Evolutionary conservation across 805 yeast genomes (phyloP), one percentile per base, ranked within the genome.

Genomic region (Yarrowia bubula): DNA sequence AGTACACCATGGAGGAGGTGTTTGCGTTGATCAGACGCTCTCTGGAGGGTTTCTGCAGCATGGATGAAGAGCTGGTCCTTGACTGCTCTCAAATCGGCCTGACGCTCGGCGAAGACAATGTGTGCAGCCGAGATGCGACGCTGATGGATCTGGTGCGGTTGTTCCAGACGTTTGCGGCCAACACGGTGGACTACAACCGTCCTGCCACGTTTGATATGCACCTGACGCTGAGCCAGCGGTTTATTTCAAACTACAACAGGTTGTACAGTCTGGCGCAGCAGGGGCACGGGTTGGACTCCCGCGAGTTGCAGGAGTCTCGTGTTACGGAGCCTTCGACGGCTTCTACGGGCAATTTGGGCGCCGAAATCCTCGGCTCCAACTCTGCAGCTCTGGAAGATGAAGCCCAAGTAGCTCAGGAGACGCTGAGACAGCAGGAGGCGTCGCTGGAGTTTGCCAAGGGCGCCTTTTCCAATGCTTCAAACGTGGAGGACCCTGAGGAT

Each of bases 91-190:
- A 68, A 42, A 66, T 72, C 18, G 71, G 66, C 1, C 69, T 73
- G 13, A 46, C 15, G 13, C 37, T 73, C 13, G 70, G 71, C 9
- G 75, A 68, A 65, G 75, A 73, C 46, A 73, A 72, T 44, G 46
- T 68, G 35, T 72, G 70, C 67, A 47, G 68, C 48, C 61, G 60
- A 11, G 73, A 72, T 22, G 66, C 72, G 11, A 70, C 70, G 4
- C 33, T 73, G 8, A 48, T 65, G 11, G 74, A 72, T 51, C 50
- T 73, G 17, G 35, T 70, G 14, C 66, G 64, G 43, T 58, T 72
- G 8, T 69, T 68, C 28, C 47, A 66, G 39, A 69, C 67, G n/a
- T 64, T 70, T 15, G 53, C 63, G 10, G 69, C 65, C 14, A 65
- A 65, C 31, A 61, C 68, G 2, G 61, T 57, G 3, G 68, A 66